Evolutionary conservation across 2,329 filamentous ascomycete genomes (phyloP), one percentile per base, ranked within the genome.

Genomic region (Dendryphion nanum): DNA sequence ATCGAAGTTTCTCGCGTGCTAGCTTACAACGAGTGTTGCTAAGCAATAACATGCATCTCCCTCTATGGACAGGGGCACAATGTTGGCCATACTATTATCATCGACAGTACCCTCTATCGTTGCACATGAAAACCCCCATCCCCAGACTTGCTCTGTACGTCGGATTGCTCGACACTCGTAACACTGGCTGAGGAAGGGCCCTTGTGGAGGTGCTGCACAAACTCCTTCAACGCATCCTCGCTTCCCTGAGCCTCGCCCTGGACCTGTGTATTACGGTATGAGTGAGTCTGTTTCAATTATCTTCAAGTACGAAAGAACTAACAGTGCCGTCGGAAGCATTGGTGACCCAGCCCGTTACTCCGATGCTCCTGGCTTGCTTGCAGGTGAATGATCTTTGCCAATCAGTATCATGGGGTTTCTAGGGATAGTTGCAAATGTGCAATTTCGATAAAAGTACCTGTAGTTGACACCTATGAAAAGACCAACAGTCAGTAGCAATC

Each of bases 231-330:
- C 2, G 76, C 67, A 1, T 80, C 75, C 1, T 82, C 74, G 2
- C 78, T 73, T 19, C 89, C 90, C 62, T 97, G 91, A 4, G 84
- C 89, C 68, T 96, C 90, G 18, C 91, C 91, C 58, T 88, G 81
- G 32, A 97, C 90, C 88, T 95, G 49, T n/a, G n/a, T n/a, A n/a
- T n/a, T n/a, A n/a, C n/a, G n/a, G n/a, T n/a, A n/a, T n/a, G n/a
- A n/a, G n/a, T n/a, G n/a, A n/a, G n/a, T n/a, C n/a, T n/a, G n/a
- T n/a, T n/a, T n/a, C n/a, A n/a, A n/a, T n/a, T n/a, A n/a, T n/a
- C n/a, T n/a, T n/a, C n/a, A n/a, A n/a, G n/a, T n/a, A n/a, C n/a
- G n/a, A n/a, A n/a, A n/a, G n/a, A n/a, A 35, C 57, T 32, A 50
- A 71, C 71, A 6, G 60, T 67, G 29, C 72, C 72, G 45, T 75